Conservation (phyloP, 2,329 filamentous ascomycete genomes). For the Hortaea sp. region DNA sequence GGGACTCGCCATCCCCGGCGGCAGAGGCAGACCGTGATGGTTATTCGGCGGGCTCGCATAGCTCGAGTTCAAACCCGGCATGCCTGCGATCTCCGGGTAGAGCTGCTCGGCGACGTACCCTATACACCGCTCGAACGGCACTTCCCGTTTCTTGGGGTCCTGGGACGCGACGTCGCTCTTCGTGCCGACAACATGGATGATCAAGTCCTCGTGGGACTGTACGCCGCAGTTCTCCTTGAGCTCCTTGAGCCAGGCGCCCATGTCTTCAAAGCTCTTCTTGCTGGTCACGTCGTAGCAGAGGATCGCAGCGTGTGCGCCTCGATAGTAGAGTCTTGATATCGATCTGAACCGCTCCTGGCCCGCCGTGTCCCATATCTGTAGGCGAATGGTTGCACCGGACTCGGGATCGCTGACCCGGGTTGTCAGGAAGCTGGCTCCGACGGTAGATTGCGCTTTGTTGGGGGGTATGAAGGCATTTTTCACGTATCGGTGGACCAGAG, state of each 20-base stretch:
- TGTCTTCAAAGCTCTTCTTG: constrained; percentile 74
- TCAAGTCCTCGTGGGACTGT: constrained; percentile 49
- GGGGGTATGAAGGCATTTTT: constrained; percentile 59
- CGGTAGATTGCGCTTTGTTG: constrained; percentile 35
- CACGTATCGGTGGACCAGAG: constrained; percentile 65
- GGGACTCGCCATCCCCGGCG: constrained; percentile 31
- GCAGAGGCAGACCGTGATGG: constrained; percentile 25
- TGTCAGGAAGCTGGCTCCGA: constrained; percentile 49
- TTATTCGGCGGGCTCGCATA: constrained; percentile 13
- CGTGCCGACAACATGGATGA: constrained; percentile 90
- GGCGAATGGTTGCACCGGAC: constrained; percentile 73
- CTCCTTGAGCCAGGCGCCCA: constrained; percentile 84
- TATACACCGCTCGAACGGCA: constrained; percentile 91
- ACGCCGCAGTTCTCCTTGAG: constrained; percentile 27
- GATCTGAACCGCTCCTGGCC: constrained; percentile 92
- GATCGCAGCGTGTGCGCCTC: constrained; percentile 86
- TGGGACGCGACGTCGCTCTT: constrained; percentile 84
- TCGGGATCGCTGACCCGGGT: constrained; percentile 65
- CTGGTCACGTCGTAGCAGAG: constrained; percentile 93
- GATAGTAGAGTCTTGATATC: constrained; percentile 92
- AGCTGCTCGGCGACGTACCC: constrained; percentile 91
- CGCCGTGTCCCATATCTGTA: constrained; percentile 95
- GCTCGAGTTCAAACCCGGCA: constrained; percentile 7
- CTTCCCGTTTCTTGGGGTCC: constrained; percentile 67
- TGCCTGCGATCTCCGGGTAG: constrained; percentile 46